Base-by-base conservation (phyloP, 192 early-diverging fungal species). In the Phycomyces nitens region DNA sequence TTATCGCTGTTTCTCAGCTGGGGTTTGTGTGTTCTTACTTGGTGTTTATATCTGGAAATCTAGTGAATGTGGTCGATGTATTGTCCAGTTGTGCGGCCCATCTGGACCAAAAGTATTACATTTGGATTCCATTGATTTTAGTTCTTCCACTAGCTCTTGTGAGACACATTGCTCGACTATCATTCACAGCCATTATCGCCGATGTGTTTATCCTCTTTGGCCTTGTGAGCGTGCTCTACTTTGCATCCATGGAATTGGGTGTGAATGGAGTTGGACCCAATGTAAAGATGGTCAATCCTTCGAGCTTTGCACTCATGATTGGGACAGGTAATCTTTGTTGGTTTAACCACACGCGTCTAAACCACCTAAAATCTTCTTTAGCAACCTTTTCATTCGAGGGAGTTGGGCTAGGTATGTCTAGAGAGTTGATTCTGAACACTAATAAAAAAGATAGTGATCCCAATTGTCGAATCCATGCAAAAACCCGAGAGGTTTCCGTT, bases 21-120 rank as follows among this genome's bases (percentile, higher is more conserved):
- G 94, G 94, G 1, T 95, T 95, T 71, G 88, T 89, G 59, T 94
- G 90, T 53, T 91, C 92, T 0, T 94, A 94, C 60, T 82, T 88
- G 55, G 93, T 96, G 38, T 96, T 96, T 74, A 82, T 96, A 14
- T 87, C 92, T 5, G 88, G 91, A 65, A 96, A 94, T 68, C 76
- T 94, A 50, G 77, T 79, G 12, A 87, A 89, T 24, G 78, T 87
- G 43, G 73, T 88, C 54, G 84, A 87, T 71, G 80, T 85, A 15
- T 65, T 86, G 5, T 85, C 85, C 21, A 74, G 84, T 56, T 93
- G 87, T 81, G 64, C 68, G 38, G 47, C 69, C 61, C 79, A 81
- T 56, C 69, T 82, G 23, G 78, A 84, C 23, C 76, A 79, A 51
- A 88, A 88, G 69, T 82, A 80, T 38, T 95, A 89, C 74, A 86